These are phyloP conservation scores for Cryptosporidium sp. DNA, from an alignment of 169 alveolate genomes.

Conservation along the genomic window DNA sequence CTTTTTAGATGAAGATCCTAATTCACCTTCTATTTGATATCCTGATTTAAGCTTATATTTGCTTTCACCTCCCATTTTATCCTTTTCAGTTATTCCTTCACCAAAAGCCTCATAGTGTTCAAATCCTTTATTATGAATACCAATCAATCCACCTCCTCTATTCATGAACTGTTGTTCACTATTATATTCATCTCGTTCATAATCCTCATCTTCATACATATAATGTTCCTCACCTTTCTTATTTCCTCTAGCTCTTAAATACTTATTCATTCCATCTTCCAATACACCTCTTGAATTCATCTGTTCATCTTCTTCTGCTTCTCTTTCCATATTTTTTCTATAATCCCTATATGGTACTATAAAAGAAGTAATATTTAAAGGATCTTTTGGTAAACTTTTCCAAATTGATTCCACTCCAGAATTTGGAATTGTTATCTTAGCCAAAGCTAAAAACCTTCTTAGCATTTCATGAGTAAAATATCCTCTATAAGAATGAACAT, in stretches of 20 bases:
- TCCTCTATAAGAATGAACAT: conserved; percentile 27
- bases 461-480: conserved; percentile 59
- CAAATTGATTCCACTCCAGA: conserved; percentile 41
- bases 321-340: neutral
- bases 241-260: neutral
- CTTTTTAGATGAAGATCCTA: neutral
- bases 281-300: no score
- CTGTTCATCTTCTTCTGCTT: neutral
- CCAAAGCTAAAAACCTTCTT: conserved; percentile 52
- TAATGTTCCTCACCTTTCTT: neutral
- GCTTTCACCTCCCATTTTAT: no score
- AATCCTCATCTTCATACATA: neutral
- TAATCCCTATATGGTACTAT: conserved; percentile 13
- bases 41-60: neutral
- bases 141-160: neutral
- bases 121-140: neutral
- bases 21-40: neutral
- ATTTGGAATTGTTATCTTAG: conserved; percentile 36
- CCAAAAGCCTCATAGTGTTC: neutral
- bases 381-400: conserved; percentile 53
- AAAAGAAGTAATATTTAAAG: conserved; percentile 24
- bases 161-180: neutral
- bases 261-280: neutral
- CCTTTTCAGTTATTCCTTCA: neutral
- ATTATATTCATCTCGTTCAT: neutral